These are phyloP conservation scores for Eragrostis tef DNA, from an alignment of 202 grass and related monocot species.

Conservation along the genomic window DNA sequence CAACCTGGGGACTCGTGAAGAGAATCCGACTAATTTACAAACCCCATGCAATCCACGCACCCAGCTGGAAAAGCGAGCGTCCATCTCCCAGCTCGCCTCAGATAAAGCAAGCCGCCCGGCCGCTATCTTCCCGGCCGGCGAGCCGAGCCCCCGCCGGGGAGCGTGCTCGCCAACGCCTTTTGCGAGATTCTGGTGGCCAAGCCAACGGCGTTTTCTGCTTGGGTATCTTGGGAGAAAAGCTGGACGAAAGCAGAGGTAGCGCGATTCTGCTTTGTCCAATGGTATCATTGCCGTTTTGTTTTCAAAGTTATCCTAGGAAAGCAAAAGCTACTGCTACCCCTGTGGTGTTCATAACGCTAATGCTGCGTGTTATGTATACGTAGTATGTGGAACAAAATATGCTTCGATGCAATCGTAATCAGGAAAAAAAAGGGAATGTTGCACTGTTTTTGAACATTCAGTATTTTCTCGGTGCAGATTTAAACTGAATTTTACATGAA, in stretches of 20 bases:
- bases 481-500: no score
- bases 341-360: not conserved
- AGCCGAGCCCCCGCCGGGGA: constrained; percentile 17
- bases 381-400: no score
- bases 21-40: constrained; percentile 11
- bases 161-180: constrained; percentile 37
- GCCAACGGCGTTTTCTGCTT: constrained; percentile 22
- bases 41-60: constrained; percentile 45
- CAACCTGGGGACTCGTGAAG: constrained; percentile 6
- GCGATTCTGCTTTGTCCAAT: constrained; percentile 48
- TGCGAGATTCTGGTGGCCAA: constrained; percentile 55
- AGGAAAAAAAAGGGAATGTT: no score
- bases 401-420: no score
- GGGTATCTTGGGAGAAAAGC: not conserved
- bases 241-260: not conserved
- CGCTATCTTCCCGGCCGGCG: constrained; percentile 27
- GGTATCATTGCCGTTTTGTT: not conserved
- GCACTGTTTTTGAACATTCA: no score
- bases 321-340: not conserved
- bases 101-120: constrained; percentile 39
- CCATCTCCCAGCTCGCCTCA: constrained; percentile 22
- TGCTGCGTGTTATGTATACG: no score
- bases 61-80: not conserved
- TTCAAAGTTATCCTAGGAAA: constrained; percentile 33
- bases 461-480: no score